Percentiles rank a stretch among this genome's conserved stretches.
Evolutionary conservation across 495 filamentous ascomycete species (phyloP).

Genomic region (Xylaria intraflava): DNA sequence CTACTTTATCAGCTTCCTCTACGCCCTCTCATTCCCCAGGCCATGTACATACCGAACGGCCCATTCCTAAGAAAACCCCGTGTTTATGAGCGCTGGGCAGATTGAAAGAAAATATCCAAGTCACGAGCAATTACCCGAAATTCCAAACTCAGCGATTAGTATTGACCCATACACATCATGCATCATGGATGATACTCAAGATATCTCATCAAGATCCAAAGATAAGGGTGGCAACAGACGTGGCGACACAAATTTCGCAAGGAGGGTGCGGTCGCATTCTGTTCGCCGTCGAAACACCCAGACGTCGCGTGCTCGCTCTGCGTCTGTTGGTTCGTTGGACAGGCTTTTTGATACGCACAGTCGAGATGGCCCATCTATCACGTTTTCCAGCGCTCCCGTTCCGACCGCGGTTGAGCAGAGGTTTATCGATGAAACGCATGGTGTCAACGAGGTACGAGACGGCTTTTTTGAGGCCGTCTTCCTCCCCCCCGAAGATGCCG

Average conservation of each 20-base stretch:
- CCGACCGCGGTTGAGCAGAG: constrained; percentile 21
- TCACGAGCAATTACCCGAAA: neutral
- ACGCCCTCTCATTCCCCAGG: neutral
- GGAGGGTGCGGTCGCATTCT: constrained; percentile 9
- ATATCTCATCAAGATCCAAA: neutral
- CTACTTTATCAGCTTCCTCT: no score
- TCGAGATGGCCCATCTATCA: neutral
- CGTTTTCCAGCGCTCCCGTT: constrained; percentile 6
- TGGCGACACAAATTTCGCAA: neutral
- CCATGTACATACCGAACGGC: neutral
- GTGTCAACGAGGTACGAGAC: constrained; percentile 48
- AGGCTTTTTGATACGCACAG: constrained; percentile 20
- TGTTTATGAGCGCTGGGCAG: neutral
- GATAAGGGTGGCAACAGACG: neutral
- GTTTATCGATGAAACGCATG: constrained; percentile 36
- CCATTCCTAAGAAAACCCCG: neutral
- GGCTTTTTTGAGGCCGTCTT: constrained; percentile 56
- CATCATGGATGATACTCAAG: neutral
- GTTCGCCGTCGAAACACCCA: constrained; percentile 12
- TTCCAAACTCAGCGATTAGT: neutral
- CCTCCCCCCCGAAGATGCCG: constrained; percentile 36
- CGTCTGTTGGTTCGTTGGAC: constrained; percentile 21
- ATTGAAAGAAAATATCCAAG: neutral
- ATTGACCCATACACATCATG: neutral
- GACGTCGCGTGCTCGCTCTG: constrained; percentile 10